phyloP scores from a whole-genome alignment of 2,329 filamentous ascomycete species.

The Botryotinia globosa region DNA sequence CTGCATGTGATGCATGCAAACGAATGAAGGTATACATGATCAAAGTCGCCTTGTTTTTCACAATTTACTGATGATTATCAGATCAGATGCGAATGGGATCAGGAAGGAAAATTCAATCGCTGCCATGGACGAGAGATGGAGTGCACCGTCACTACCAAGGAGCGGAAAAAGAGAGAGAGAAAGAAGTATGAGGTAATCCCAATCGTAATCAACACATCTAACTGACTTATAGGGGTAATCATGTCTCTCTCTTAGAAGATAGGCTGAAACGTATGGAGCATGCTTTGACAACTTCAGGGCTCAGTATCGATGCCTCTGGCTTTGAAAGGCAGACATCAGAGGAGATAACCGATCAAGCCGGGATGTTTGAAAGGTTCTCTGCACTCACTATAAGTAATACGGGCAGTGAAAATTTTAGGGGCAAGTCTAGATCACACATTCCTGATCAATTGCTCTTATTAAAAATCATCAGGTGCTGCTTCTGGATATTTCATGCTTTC shows the following conservation, averaged over 20 bases:
- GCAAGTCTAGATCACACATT: conserved; percentile 21
- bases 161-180: conserved; percentile 31
- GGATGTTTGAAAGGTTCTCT: conserved; percentile 28
- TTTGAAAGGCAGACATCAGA: conserved; percentile 23
- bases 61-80: conserved; percentile 17
- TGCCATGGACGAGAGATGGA: conserved; percentile 26
- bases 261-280: conserved; percentile 33
- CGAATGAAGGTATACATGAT: conserved; percentile 30
- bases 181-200: conserved; percentile 25
- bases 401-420: conserved; percentile 28
- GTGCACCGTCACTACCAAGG: conserved; percentile 32
- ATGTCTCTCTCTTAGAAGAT: conserved; percentile 30
- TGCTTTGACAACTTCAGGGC: conserved; percentile 25
- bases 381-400: conserved; percentile 26
- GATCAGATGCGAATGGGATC: conserved; percentile 31
- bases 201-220: conserved; percentile 16
- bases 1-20: conserved; percentile 33
- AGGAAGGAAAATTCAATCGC: conserved; percentile 27
- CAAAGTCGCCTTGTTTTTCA: neutral
- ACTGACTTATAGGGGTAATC: conserved; percentile 17
- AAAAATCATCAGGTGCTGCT: conserved; percentile 25
- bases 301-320: conserved; percentile 12
- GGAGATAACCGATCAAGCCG: conserved; percentile 26
- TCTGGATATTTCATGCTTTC: conserved; percentile 34
- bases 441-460: conserved; percentile 4